These are phyloP conservation scores for Boletus pseudopeckii DNA, from an alignment of 768 basidiomycete genomes.

Conservation along the genomic window DNA sequence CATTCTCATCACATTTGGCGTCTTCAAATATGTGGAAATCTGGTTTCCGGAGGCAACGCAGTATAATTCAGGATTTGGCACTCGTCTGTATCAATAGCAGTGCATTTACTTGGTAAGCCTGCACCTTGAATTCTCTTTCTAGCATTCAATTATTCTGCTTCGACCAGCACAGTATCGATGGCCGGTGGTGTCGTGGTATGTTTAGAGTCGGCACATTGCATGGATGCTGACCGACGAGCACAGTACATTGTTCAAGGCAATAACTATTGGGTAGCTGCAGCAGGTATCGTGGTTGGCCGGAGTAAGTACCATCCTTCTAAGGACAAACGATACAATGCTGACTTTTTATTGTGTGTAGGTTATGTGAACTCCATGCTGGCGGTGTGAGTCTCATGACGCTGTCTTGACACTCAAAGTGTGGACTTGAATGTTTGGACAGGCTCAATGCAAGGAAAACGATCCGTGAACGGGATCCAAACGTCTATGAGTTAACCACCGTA, in stretches of 20 bases:
- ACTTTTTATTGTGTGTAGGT: background rate
- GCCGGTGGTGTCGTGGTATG: constrained; percentile 3
- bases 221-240: background rate
- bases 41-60: constrained; percentile 9
- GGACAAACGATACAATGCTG: background rate
- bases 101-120: constrained; percentile 9
- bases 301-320: background rate
- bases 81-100: constrained; percentile 13
- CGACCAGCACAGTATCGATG: background rate
- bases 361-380: constrained; percentile 14
- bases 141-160: background rate
- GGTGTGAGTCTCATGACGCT: constrained; percentile 4
- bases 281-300: background rate
- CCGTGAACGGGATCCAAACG: background rate
- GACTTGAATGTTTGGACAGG: background rate
- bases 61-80: constrained; percentile 7
- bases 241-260: constrained; percentile 5
- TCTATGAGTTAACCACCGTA: background rate
- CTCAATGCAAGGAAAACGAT: constrained; percentile 11
- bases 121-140: background rate
- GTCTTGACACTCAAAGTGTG: too few relatives aligned
- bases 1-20: background rate
- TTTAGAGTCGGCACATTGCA: background rate
- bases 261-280: background rate
- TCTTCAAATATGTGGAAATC: constrained; percentile 20